These are phyloP conservation scores for Microdochium nivale DNA, from an alignment of 2,329 filamentous ascomycete genomes.

Conservation along the genomic window DNA sequence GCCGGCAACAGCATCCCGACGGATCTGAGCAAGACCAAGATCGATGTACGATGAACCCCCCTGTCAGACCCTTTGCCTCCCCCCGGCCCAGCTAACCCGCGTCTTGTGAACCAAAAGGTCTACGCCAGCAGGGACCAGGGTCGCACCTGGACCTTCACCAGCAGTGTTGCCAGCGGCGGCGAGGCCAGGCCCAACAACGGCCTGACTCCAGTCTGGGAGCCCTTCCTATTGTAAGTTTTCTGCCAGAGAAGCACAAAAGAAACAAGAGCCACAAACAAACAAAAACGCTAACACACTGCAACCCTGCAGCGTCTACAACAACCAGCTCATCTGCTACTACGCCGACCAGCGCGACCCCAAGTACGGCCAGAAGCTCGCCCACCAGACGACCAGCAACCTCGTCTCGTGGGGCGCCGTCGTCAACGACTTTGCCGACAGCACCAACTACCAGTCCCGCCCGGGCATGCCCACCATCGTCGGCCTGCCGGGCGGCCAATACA, in stretches of 20 bases:
- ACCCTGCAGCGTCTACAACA: constrained; percentile 37
- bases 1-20: constrained; percentile 50
- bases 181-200: constrained; percentile 52
- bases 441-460: constrained; percentile 7
- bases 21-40: constrained; percentile 52
- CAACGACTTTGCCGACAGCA: constrained; percentile 48
- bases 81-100: no score
- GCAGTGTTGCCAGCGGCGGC: constrained; percentile 52
- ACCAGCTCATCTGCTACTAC: constrained; percentile 56
- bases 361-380: constrained; percentile 59
- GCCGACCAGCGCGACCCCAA: constrained; percentile 58
- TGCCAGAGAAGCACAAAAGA: no score
- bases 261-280: no score
- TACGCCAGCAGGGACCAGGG: constrained; percentile 56
- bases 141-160: constrained; percentile 56
- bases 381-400: constrained; percentile 52
- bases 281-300: not conserved
- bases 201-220: constrained; percentile 62
- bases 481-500: constrained; percentile 48
- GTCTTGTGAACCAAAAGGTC: no score
- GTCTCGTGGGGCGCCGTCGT: constrained; percentile 47
- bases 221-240: constrained; percentile 43
- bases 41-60: no score
- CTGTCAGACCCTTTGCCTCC: no score
- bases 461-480: constrained; percentile 36